A percentile compares a stretch with the other conserved stretches of the same genome.
Conservation (phyloP, 208 protist species). For the Trypanosoma caninum region DNA sequence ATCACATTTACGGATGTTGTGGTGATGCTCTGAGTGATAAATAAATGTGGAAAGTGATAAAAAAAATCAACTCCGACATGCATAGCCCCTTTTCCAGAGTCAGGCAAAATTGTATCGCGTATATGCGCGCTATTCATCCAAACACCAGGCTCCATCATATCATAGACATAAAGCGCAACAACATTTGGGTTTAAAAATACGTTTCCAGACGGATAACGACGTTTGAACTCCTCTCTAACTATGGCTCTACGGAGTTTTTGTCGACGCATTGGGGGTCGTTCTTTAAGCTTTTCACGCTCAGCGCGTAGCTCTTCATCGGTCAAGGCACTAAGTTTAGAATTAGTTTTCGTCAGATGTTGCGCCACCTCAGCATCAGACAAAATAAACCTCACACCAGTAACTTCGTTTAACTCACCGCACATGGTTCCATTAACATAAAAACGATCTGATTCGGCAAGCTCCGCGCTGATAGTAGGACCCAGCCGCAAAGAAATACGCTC, state of each 20-base stretch:
- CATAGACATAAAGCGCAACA: constrained; percentile 32
- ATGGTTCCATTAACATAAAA: constrained; percentile 15
- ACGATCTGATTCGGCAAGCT: constrained; percentile 5
- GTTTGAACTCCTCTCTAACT: constrained; percentile 32
- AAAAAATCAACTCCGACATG: constrained; percentile 38
- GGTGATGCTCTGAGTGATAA: constrained; percentile 27
- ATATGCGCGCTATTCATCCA: constrained; percentile 19
- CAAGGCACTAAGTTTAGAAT: background rate
- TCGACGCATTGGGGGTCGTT: constrained; percentile 10
- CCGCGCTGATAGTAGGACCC: background rate
- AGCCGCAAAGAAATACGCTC: constrained; percentile 23
- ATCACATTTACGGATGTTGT: constrained; percentile 31
- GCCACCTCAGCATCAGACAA: constrained; percentile 19
- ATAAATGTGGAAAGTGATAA: constrained; percentile 28
- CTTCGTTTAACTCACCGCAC: constrained; percentile 10
- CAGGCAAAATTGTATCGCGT: constrained; percentile 23
- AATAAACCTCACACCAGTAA: constrained; percentile 26
- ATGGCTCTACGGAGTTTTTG: constrained; percentile 21
- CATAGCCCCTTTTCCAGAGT: constrained; percentile 26
- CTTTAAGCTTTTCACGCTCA: constrained; percentile 18
- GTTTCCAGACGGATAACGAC: constrained; percentile 30
- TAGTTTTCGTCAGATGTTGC: constrained; percentile 4
- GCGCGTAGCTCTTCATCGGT: constrained; percentile 19
- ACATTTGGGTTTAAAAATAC: constrained; percentile 31
- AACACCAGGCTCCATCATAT: constrained; percentile 23